Conservation (phyloP, 1,284 basidiomycete genomes). For the Mrakiaceae sp. region DNA sequence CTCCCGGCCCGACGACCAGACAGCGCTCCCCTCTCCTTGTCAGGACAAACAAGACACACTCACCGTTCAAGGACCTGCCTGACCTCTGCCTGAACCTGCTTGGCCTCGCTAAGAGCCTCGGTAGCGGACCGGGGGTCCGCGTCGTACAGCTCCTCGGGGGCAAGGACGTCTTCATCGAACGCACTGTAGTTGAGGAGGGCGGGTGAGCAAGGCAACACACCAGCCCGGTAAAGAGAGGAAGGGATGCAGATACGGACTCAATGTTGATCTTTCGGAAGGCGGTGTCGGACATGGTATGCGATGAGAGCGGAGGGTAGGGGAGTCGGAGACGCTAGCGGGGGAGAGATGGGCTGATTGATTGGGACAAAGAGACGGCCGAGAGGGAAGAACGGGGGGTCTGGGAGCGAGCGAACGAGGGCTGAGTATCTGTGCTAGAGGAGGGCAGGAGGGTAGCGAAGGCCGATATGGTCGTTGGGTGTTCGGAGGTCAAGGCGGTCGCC, state of each 20-base stretch:
- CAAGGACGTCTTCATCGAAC: slow-evolving; percentile 82
- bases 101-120: slow-evolving; percentile 63
- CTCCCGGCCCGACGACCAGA: too few species aligned
- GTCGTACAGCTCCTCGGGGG: slow-evolving; percentile 75
- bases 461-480: too few species aligned
- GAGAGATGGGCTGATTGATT: not conserved
- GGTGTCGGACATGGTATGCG: slow-evolving; percentile 46
- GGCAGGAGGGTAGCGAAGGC: too few species aligned
- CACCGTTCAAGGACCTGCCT: slow-evolving; percentile 63
- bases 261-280: slow-evolving; percentile 90
- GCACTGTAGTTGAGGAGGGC: not conserved
- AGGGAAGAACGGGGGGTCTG: too few species aligned
- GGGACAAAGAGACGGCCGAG: too few species aligned
- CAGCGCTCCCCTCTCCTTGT: too few species aligned
- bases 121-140: slow-evolving; percentile 69
- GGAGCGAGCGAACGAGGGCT: too few species aligned
- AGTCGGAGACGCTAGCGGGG: not conserved
- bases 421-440: too few species aligned
- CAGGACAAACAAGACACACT: slow-evolving; percentile 22
- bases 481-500: too few species aligned
- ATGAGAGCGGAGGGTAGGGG: not conserved
- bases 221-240: not conserved
- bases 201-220: not conserved
- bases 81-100: slow-evolving; percentile 60
- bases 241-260: slow-evolving; percentile 38